Evolutionary conservation across 768 basidiomycete genomes (phyloP).

Genomic region (Trametes punicea): DNA sequence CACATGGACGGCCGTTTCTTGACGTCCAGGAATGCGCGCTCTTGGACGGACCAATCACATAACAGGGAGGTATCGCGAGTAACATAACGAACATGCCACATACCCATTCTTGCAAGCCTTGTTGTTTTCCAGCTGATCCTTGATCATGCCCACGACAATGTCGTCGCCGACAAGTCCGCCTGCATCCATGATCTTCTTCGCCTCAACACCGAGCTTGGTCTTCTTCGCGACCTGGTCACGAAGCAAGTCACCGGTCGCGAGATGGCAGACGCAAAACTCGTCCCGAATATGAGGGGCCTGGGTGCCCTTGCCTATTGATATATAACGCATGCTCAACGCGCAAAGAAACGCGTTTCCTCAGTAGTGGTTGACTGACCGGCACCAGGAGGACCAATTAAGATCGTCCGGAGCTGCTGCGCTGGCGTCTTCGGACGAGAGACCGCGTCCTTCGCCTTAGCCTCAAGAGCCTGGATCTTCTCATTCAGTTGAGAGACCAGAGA

Average conservation of each 20-base stretch:
- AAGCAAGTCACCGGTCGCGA: slow-evolving; percentile 99
- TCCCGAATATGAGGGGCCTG: slow-evolving; percentile 93
- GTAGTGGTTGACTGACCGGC: slow-evolving; percentile 61
- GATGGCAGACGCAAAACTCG: slow-evolving; percentile 94
- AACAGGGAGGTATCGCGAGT: not conserved
- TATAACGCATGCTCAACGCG: not conserved
- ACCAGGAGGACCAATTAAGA: slow-evolving; percentile 95
- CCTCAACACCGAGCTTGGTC: slow-evolving; percentile 83
- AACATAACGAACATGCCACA: slow-evolving; percentile 31
- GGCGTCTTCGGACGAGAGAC: slow-evolving; percentile 50
- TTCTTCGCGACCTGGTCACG: slow-evolving; percentile 88
- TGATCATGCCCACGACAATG: slow-evolving; percentile 97
- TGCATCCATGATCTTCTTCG: slow-evolving; percentile 97
- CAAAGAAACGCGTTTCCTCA: slow-evolving; percentile 3
- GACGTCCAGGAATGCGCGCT: not conserved
- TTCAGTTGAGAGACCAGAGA: slow-evolving; percentile 85
- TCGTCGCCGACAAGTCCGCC: slow-evolving; percentile 96
- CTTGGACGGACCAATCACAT: not conserved
- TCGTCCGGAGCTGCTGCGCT: slow-evolving; percentile 79
- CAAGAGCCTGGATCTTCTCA: slow-evolving; percentile 80
- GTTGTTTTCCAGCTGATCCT: slow-evolving; percentile 92
- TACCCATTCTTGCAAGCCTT: slow-evolving; percentile 93
- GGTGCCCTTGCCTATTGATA: slow-evolving; percentile 85
- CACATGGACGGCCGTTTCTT: not conserved
- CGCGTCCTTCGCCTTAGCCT: slow-evolving; percentile 58